These are phyloP conservation scores for Hypoxylon sp. DNA, from an alignment of 2,329 filamentous ascomycete species.

Conservation along the genomic window DNA sequence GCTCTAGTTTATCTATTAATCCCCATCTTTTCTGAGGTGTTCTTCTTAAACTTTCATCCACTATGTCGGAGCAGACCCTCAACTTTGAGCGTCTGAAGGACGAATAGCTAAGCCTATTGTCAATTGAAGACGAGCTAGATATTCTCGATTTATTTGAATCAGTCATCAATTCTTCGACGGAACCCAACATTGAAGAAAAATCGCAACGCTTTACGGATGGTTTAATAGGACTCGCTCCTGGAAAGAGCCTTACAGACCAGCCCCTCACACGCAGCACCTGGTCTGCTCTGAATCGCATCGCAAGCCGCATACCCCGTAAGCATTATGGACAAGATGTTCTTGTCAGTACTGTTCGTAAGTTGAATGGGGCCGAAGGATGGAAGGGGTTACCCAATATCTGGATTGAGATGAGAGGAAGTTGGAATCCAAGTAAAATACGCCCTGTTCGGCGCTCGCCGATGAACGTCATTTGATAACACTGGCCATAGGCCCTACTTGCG, in stretches of 20 bases:
- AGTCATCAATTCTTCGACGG: not conserved
- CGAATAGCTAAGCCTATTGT: not conserved
- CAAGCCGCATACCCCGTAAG: not conserved
- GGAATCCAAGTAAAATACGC: not conserved
- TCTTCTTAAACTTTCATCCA: too few relatives aligned
- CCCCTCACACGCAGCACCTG: not conserved
- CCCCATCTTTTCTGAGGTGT: too few relatives aligned
- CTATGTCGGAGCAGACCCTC: too few relatives aligned
- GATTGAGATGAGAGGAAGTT: not conserved
- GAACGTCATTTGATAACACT: not conserved
- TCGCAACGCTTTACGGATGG: not conserved
- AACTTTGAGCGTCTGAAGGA: slow-evolving; percentile 1
- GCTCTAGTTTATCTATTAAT: too few relatives aligned
- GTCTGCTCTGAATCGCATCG: not conserved
- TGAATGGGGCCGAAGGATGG: not conserved
- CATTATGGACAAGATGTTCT: not conserved
- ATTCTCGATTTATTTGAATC: not conserved
- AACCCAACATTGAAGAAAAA: not conserved
- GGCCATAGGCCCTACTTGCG: not conserved
- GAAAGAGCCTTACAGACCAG: not conserved
- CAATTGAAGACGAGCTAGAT: not conserved
- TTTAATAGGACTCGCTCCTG: not conserved
- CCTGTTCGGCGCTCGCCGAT: not conserved
- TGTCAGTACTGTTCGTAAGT: not conserved
- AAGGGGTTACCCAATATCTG: not conserved